Conservation (phyloP, 129 eudicot genomes). For the Erigeron canadensis region DNA sequence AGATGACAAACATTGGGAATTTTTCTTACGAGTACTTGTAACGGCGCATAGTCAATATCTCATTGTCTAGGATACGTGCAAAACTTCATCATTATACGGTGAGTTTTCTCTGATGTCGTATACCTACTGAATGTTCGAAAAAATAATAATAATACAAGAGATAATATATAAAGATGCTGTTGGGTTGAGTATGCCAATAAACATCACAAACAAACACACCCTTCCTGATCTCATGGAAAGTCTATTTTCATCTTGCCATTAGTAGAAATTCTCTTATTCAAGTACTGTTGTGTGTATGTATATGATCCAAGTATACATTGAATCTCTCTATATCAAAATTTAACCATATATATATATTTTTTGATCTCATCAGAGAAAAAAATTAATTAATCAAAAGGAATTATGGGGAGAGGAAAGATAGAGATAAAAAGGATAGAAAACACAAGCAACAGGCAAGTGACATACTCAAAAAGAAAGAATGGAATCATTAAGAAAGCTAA, state of each 20-base stretch:
- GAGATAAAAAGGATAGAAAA: slow-evolving; percentile 91
- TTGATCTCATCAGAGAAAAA: too few relatives aligned
- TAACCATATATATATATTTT: too few relatives aligned
- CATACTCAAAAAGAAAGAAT: slow-evolving; percentile 79
- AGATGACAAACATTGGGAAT: too few relatives aligned
- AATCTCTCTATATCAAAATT: too few relatives aligned
- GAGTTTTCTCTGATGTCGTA: too few relatives aligned
- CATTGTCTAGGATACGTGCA: too few relatives aligned
- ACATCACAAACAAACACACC: slow-evolving; percentile 38
- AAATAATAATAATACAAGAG: slow-evolving; percentile 1
- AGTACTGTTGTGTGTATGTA: too few relatives aligned
- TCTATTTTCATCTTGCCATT: slow-evolving; percentile 51
- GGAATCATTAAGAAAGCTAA: slow-evolving; percentile 91
- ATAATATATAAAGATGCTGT: slow-evolving; percentile 31
- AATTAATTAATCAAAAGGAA: too few relatives aligned
- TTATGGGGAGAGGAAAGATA: slow-evolving; percentile 82
- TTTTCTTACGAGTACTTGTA: too few relatives aligned
- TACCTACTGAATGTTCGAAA: too few relatives aligned
- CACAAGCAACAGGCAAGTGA: slow-evolving; percentile 88
- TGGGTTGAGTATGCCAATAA: slow-evolving; percentile 50
- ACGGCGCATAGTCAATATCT: too few relatives aligned
- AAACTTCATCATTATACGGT: too few relatives aligned
- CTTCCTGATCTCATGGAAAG: slow-evolving; percentile 45
- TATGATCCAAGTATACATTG: not conserved
- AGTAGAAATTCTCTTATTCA: slow-evolving; percentile 36